A percentile compares a stretch with the other conserved stretches of the same genome.
These are phyloP conservation scores for Colletotrichum echinochloae DNA, from an alignment of 2,329 filamentous ascomycete species.

Conservation along the genomic window DNA sequence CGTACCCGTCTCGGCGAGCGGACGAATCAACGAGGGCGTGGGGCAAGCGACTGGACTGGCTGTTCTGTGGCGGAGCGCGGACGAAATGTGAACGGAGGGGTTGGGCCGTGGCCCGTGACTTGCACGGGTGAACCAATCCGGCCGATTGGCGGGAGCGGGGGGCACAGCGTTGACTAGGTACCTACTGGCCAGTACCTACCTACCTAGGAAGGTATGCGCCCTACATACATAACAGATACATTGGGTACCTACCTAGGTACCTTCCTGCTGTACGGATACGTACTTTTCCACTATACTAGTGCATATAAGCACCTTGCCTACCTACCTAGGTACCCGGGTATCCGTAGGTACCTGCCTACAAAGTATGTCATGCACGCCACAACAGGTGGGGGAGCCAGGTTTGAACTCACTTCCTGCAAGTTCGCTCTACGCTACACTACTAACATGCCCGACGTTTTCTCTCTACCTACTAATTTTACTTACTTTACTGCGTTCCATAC, in stretches of 20 bases:
- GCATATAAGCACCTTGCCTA: too few species aligned
- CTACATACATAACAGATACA: too few species aligned
- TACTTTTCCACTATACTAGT: background rate
- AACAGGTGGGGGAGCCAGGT: background rate
- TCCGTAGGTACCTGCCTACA: too few species aligned
- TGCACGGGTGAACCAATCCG: background rate
- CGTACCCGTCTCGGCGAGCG: conserved; percentile 6
- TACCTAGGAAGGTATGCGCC: too few species aligned
- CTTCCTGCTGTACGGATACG: background rate
- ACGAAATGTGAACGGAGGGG: conserved; percentile 11
- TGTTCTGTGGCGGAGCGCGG: conserved; percentile 34
- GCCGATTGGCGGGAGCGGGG: conserved; percentile 22
- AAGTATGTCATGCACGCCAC: background rate
- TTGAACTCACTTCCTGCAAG: conserved; percentile 23
- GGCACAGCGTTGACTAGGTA: conserved; percentile 18
- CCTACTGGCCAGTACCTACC: background rate
- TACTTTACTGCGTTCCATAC: background rate
- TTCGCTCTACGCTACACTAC: background rate
- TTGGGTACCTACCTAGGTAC: too few species aligned
- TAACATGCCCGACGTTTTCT: background rate
- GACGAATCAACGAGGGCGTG: conserved; percentile 17
- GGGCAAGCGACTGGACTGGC: background rate
- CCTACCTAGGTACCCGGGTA: too few species aligned
- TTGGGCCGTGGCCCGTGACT: background rate
- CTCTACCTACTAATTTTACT: background rate